Evolutionary conservation across 2,329 filamentous ascomycete genomes (phyloP), one percentile per base, ranked within the genome.

Genomic region (Rhexocercosporidium sp.): DNA sequence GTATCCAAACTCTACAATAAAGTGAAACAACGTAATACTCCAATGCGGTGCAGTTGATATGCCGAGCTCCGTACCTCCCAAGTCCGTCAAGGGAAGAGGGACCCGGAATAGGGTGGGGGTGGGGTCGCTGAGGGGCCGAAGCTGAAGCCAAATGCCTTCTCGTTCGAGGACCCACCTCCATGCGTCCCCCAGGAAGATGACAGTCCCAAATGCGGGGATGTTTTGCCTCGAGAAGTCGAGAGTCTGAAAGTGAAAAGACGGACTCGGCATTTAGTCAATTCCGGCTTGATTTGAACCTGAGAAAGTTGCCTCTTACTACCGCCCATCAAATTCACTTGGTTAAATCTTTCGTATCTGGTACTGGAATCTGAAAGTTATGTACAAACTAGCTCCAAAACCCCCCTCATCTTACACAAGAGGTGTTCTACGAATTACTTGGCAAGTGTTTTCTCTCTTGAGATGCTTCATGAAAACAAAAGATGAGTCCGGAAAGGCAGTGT

Each of bases 381-480:
- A 25, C 39, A 46, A 31, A 37, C 49, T 39, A 22, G n/a, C 49
- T 64, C 51, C 37, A 39, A 64, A 51, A 63, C 46, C 53, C 44
- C 11, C 25, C 29, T 29, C 51, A 37, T 34, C 51, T 18, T 56
- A 56, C 31, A 56, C 51, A 12, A 31, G 5, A 20, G 51, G 37
- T 20, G 51, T 56, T 3, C 27, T 16, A 20, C 27, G 16, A n/a
- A 29, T 29, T 20, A 37, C 51, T 34, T 34, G 29, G 31, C 27
- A 29, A 18, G 64, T 57, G 16, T 54, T 72, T 41, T 57, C 66
- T 12, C 46, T 53, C 9, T 25, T 64, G 16, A 64, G 70, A 3
- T 64, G 73, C 16, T 70, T 70, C 57, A 71, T 75, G 41, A 75
- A 72, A 8, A 67, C 63, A n/a, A 71, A 74, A 47, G 57, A 73